Base-by-base conservation (phyloP, 148 eudicot genomes). In the Cornus suecica region DNA sequence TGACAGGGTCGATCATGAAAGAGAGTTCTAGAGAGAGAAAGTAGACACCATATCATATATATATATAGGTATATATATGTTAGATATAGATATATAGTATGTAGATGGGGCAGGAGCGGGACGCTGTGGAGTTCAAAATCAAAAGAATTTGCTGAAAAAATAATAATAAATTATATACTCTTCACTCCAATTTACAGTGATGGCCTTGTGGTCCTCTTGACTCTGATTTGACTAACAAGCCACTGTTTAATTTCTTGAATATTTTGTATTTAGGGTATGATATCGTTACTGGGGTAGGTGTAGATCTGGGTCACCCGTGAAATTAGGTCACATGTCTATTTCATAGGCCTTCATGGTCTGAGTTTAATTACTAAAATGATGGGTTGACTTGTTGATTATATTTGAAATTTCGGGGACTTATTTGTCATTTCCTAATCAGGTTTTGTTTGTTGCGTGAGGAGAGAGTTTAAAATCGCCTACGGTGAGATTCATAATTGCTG, bases 1-100 rank as follows among this genome's bases (percentile, higher is more conserved):
- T 78, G 68, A 82, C 74, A 69, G 73, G 56, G 48, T 23, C 76
- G 68, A 63, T 74, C 76, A 74, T 70, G 65, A 56, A 13, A 10
- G 52, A 61, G 76, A 34, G 42, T 8, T 37, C 42, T 37, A 37
- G 52, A 32, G 31, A 60, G 23, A 32, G 68, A 15, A 54, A 68
- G 51, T 1, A 26, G 5, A 22, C 0, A 58, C 2, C 62, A 58
- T 6, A n/a, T n/a, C n/a, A n/a, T n/a, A n/a, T n/a, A n/a, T n/a
- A n/a, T n/a, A n/a, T n/a, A n/a, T n/a, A n/a, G n/a, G n/a, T n/a
- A n/a, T n/a, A n/a, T n/a, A 58, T 37, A 37, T 37, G 62, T 11
- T 13, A 14, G 62, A 58, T 3, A 58, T 22, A 14, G n/a, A n/a
- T n/a, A n/a, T n/a, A n/a, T n/a, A n/a, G n/a, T n/a, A n/a, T n/a